Base-by-base conservation (phyloP, 495 filamentous ascomycete genomes). In the Aspergillus sclerotioniger region DNA sequence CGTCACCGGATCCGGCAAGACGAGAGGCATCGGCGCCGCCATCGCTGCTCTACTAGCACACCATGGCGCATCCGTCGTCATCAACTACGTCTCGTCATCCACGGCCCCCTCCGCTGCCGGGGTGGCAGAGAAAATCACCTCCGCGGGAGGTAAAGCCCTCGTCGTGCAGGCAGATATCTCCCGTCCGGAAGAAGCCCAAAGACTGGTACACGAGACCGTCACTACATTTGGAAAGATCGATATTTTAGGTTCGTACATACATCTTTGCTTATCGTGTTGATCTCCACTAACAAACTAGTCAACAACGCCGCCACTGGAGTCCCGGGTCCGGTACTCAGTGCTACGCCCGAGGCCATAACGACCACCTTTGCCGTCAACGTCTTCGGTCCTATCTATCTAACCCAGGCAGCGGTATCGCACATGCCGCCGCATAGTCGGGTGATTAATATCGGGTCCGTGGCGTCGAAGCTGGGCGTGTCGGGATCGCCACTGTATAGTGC, bases 141-240 rank as follows among this genome's bases (percentile, higher is more conserved):
- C 46, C 5, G 21, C 46, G 12, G 46, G 46, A 6, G 21, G 46
- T 0, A 29, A 49, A 29, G 46, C 29, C 1, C 46, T 49, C 8
- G 46, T 49, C 46, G n/a, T 49, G 10, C 46, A 49, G 21, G 46
- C 46, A n/a, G 46, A 49, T 13, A 49, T 49, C 46, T 49, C 46
- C 15, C 46, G 46, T 13, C 46, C 46, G 12, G 46, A 49, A 7
- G 46, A 49, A 9, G 46, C 46, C 7, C 46, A 29, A 3, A 49
- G 46, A 12, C 46, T 49, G 4, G 46, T 49, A 20, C 8, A 12
- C 2, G 20, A 49, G 20, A 29, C 46, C 20, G 46, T 49, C 12
- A n/a, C 46, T 15, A 10, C 21, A 10, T 49, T 49, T 31, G 46
- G 21, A 0, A 49, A 49, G 20, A 29, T 49, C 46, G 46, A 49